Base-by-base conservation (phyloP, 768 basidiomycete species). In the Podaxis mareebaensis region DNA sequence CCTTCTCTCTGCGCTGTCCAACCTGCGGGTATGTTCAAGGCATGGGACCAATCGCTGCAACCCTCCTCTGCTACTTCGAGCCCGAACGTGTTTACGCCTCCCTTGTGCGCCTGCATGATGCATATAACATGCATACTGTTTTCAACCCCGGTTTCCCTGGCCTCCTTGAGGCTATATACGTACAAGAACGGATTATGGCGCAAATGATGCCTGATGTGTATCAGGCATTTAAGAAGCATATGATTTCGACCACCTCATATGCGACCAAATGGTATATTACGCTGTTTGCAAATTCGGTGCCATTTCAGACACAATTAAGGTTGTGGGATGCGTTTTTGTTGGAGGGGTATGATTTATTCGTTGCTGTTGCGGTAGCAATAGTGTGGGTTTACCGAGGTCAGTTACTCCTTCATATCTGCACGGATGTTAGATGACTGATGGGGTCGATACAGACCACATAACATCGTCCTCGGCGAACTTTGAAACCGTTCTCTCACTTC, bases 221-320 rank as follows among this genome's bases (percentile, higher is more conserved):
- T 69, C 81, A 79, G 20, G 88, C 92, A 20, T 95, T 98, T 77
- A 85, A 88, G 77, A 89, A 85, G 69, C 90, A 98, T 69, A 90
- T 86, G 84, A 91, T 99, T 63, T 92, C 92, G 7, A 95, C 94
- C 12, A 96, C 95, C 30, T 87, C 93, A 20, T 99, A 96, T 77
- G 95, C 95, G 28, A 98, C 96, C 1, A 99, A 99, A 75, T 99
- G 97, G 97, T 99, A 98, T 73, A 99, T 99, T 75, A 99, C 97
- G 2, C 80, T 99, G 13, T 99, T 98, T 71, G 88, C 95, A 55
- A 97, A 96, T 72, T 92, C 93, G 0, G 90, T 99, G 48, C 95
- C 96, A 24, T 99, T 96, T 74, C 93, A 96, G 75, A 94, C 91
- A 53, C 95, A 98, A 77, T 77, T 99, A 28, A 83, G 97, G 65